Conservation (phyloP, 2,329 filamentous ascomycete species). For the Didymella segeticola region DNA sequence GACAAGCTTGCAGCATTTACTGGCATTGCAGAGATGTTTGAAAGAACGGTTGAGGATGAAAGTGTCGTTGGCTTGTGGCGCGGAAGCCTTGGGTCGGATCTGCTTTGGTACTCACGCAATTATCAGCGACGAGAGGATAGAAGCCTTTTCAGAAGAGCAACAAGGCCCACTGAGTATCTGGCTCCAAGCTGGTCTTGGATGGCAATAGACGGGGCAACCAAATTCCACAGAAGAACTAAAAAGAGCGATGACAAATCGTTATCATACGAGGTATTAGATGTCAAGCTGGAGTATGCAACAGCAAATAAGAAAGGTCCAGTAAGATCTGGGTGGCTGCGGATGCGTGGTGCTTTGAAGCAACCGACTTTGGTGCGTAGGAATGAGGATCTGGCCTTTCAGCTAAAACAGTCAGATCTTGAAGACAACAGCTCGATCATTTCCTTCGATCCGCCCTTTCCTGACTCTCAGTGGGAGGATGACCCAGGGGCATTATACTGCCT, state of each 20-base stretch:
- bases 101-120: too few species aligned
- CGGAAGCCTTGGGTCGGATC: too few species aligned
- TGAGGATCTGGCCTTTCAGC: background rate
- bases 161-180: constrained; percentile 3
- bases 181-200: constrained; percentile 25
- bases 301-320: constrained; percentile 16
- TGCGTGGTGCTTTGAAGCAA: background rate
- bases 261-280: constrained; percentile 10
- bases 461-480: background rate
- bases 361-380: background rate
- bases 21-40: constrained; percentile 15
- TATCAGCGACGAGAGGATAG: too few species aligned
- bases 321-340: constrained; percentile 10
- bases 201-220: constrained; percentile 8
- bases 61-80: constrained; percentile 23
- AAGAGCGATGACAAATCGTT: background rate
- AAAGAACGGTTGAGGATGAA: background rate
- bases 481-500: background rate
- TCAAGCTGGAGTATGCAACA: constrained; percentile 9
- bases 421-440: background rate
- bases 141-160: background rate
- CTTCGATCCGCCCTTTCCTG: background rate
- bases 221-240: too few species aligned
- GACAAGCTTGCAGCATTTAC: constrained; percentile 23
- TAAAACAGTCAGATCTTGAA: too few species aligned